phyloP scores from a whole-genome alignment of 352 stramenopile species.

The Globisporangium carolinianum region DNA sequence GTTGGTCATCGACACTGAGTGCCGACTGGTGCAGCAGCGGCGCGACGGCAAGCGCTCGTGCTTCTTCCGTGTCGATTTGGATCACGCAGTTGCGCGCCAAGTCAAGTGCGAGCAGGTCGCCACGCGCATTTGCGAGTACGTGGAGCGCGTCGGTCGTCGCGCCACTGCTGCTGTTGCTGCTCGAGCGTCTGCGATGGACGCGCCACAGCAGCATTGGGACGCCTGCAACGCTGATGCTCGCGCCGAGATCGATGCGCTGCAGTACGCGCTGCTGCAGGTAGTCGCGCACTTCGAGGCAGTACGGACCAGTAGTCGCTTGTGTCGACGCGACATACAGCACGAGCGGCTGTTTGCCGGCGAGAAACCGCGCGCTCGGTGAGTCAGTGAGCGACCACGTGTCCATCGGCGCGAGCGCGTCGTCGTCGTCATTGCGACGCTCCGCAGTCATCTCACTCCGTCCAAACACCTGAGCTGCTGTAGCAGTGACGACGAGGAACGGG shows the following conservation, averaged over 20 bases:
- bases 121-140: conserved; percentile 17
- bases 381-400: conserved; percentile 27
- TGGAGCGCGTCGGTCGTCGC: conserved; percentile 2
- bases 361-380: conserved; percentile 1
- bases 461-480: conserved; percentile 23
- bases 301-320: conserved; percentile 1
- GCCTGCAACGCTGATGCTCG: background rate
- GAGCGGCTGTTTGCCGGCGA: conserved; percentile 1
- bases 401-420: conserved; percentile 17
- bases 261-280: conserved; percentile 20
- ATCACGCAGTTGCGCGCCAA: conserved; percentile 7
- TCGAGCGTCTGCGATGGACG: background rate
- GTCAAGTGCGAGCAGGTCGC: conserved; percentile 23
- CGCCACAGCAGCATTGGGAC: conserved; percentile 3
- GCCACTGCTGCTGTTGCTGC: background rate
- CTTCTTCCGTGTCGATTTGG: conserved; percentile 10
- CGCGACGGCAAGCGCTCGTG: background rate
- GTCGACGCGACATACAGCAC: conserved; percentile 9
- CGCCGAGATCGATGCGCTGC: conserved; percentile 19
- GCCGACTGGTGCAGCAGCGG: background rate
- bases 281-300: conserved; percentile 35
- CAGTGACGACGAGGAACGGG: conserved; percentile 9
- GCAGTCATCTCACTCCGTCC: conserved; percentile 13
- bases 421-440: conserved; percentile 8
- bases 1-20: background rate